Evolutionary conservation across 1,139 yeast species (phyloP).

Genomic region (Candida pseudoviswanathii): DNA sequence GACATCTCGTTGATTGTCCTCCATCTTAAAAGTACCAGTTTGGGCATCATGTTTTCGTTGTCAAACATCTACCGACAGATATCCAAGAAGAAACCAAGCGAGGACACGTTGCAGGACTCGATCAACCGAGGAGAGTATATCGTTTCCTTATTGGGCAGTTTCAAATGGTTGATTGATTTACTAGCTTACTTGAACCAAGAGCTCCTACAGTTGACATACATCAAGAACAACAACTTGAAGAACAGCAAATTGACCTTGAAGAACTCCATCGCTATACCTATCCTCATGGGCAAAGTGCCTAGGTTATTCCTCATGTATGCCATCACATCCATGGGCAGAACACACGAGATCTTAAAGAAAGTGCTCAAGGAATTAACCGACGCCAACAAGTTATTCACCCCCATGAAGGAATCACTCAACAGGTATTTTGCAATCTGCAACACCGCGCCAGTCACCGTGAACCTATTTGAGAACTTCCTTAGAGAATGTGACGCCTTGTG

Average conservation of each 20-base stretch:
- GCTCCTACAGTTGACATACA: constrained; percentile 42
- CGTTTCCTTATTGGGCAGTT: constrained; percentile 65
- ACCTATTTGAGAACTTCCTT: constrained; percentile 63
- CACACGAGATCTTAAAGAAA: constrained; percentile 59
- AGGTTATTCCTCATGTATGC: constrained; percentile 70
- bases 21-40: constrained; percentile 69
- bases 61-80: constrained; percentile 61
- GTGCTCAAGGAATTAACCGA: constrained; percentile 46
- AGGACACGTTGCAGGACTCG: constrained; percentile 56
- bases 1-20: constrained; percentile 69
- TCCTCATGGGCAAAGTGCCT: constrained; percentile 68
- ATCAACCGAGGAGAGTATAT: constrained; percentile 59
- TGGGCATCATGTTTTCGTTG: constrained; percentile 74
- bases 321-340: constrained; percentile 66
- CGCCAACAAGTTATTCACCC: constrained; percentile 45
- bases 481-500: constrained; percentile 48
- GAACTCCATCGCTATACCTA: constrained; percentile 50
- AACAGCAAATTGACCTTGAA: constrained; percentile 27
- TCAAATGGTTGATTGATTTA: constrained; percentile 80
- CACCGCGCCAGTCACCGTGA: constrained; percentile 59
- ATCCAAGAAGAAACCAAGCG: constrained; percentile 50
- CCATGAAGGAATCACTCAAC: constrained; percentile 56
- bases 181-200: constrained; percentile 71
- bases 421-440: constrained; percentile 55
- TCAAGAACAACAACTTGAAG: constrained; percentile 20